These are phyloP conservation scores for Urochloa ruziziensis DNA, from an alignment of 176 grass and related monocot species.

Conservation along the genomic window DNA sequence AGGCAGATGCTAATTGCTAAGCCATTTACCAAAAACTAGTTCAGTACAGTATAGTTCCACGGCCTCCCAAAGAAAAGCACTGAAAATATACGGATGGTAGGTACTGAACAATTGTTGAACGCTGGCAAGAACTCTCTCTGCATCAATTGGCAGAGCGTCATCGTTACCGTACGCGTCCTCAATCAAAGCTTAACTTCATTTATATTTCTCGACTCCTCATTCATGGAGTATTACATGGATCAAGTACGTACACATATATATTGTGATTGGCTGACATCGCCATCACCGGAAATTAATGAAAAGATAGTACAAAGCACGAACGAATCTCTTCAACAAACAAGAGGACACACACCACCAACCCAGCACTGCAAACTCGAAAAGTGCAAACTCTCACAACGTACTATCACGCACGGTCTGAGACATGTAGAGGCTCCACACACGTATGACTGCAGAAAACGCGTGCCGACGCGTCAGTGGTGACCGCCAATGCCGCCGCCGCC, in stretches of 20 bases:
- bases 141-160: background rate
- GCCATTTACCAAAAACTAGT: too few species aligned
- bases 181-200: background rate
- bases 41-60: too few species aligned
- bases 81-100: background rate
- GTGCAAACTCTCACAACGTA: background rate
- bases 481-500: background rate
- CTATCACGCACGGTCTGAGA: background rate
- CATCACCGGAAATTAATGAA: background rate
- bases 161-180: background rate
- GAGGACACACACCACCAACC: background rate
- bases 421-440: background rate
- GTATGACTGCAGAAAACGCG: background rate
- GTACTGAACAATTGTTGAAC: background rate
- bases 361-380: background rate
- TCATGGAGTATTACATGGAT: background rate
- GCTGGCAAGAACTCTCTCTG: too few species aligned
- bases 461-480: background rate
- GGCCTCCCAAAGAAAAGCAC: background rate
- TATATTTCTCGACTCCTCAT: background rate
- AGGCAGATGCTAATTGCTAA: too few species aligned
- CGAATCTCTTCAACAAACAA: background rate
- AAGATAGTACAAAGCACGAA: background rate
- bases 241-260: background rate
- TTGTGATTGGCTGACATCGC: background rate